Conservation (phyloP, 192 early-diverging fungal species). For the Rhizoclosmatium globosum region DNA sequence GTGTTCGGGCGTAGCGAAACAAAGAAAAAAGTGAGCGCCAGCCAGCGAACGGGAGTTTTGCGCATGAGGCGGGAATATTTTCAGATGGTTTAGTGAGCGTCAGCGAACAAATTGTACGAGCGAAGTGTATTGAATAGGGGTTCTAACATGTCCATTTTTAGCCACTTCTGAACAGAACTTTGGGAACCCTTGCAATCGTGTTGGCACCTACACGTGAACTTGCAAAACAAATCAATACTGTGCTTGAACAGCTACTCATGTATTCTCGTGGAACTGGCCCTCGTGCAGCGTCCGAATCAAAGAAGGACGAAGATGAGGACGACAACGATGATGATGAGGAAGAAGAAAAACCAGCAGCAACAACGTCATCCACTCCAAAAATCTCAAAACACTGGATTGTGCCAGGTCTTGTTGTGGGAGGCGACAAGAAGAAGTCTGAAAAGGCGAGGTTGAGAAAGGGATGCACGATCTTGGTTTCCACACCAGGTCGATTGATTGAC, state of each 20-base stretch:
- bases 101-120: no score
- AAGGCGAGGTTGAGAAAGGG: slow-evolving; percentile 85
- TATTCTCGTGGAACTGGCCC: slow-evolving; percentile 59
- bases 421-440: slow-evolving; percentile 89
- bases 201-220: slow-evolving; percentile 97
- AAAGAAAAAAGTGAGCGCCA: no score
- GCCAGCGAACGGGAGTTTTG: no score
- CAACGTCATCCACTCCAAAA: background rate
- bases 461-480: slow-evolving; percentile 74
- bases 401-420: slow-evolving; percentile 86
- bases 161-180: slow-evolving; percentile 53
- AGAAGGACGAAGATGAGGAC: slow-evolving; percentile 64
- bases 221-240: slow-evolving; percentile 90
- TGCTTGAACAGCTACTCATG: slow-evolving; percentile 77
- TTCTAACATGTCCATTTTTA: background rate
- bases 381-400: slow-evolving; percentile 78
- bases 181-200: slow-evolving; percentile 92
- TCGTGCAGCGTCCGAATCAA: slow-evolving; percentile 62
- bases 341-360: slow-evolving; percentile 70
- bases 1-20: background rate
- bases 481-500: slow-evolving; percentile 96
- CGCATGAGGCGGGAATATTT: background rate
- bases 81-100: background rate
- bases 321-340: slow-evolving; percentile 81
- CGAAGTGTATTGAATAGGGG: no score